Conservation (phyloP, 129 eudicot genomes). For the Arctium lappa region DNA sequence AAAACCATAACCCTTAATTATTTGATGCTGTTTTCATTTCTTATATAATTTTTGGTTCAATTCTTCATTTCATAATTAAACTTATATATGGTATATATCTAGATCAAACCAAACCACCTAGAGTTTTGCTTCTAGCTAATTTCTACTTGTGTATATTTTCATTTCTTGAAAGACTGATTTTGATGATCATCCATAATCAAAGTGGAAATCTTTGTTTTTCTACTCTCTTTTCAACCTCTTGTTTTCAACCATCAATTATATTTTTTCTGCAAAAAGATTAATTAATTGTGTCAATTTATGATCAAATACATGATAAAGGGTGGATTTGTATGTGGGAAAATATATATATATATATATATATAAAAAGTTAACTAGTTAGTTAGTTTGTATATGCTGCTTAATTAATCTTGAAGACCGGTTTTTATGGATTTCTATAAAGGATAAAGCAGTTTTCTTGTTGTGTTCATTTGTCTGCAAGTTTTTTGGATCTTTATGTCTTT, state of each 20-base stretch:
- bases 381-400: not conserved
- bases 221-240: not conserved
- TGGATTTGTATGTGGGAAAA: constrained; percentile 16
- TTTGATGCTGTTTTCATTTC: not conserved
- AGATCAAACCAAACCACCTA: constrained; percentile 20
- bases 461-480: constrained; percentile 30
- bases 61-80: constrained; percentile 1
- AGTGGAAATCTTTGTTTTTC: constrained; percentile 11
- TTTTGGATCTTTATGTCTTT: constrained; percentile 46
- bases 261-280: not conserved
- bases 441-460: constrained; percentile 32
- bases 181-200: constrained; percentile 10
- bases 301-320: constrained; percentile 14
- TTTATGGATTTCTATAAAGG: constrained; percentile 29
- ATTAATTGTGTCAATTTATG: constrained; percentile 11
- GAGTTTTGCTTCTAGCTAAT: not conserved
- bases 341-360: not conserved
- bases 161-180: not conserved
- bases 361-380: constrained; percentile 26
- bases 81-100: not conserved
- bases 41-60: not conserved
- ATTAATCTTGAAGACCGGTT: constrained; percentile 21
- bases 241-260: not conserved
- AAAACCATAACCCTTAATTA: not conserved
- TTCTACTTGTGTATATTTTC: not conserved